Evolutionary conservation across 495 filamentous ascomycete species (phyloP).

Genomic region (Penicillium bialowiezense): DNA sequence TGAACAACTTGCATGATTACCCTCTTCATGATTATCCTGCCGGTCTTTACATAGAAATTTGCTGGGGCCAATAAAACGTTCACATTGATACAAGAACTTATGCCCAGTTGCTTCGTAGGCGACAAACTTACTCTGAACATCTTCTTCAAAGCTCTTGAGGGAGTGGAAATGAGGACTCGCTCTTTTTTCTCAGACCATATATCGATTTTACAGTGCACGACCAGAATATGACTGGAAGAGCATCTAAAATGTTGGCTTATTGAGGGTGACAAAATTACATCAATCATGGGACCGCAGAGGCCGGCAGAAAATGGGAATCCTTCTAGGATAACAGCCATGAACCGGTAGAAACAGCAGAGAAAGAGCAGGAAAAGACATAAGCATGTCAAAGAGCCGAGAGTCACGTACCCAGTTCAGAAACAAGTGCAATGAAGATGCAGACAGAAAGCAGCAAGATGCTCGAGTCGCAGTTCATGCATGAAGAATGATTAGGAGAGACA

Average conservation of each 20-base stretch:
- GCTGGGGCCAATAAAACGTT: too few species aligned
- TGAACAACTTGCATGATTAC: too few species aligned
- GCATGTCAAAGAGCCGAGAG: too few species aligned
- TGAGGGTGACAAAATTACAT: background rate
- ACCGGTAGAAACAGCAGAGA: background rate
- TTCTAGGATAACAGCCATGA: background rate
- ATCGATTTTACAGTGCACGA: background rate
- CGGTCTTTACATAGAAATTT: too few species aligned
- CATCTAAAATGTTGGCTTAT: background rate
- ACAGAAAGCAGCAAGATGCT: too few species aligned
- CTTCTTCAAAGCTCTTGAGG: too few species aligned
- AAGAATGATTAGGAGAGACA: background rate
- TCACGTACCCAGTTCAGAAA: too few species aligned
- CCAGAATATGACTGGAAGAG: background rate
- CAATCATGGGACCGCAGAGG: background rate
- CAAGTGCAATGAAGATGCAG: background rate
- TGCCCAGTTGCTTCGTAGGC: too few species aligned
- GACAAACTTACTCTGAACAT: too few species aligned
- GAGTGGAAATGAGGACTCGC: background rate
- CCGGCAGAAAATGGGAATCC: background rate
- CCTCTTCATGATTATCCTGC: too few species aligned
- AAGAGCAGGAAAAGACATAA: background rate
- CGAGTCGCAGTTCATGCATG: too few species aligned
- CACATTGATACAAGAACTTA: too few species aligned
- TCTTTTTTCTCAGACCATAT: background rate